Evolutionary conservation across 2,329 filamentous ascomycete genomes (phyloP).

Genomic region (Alternaria ventricosa): DNA sequence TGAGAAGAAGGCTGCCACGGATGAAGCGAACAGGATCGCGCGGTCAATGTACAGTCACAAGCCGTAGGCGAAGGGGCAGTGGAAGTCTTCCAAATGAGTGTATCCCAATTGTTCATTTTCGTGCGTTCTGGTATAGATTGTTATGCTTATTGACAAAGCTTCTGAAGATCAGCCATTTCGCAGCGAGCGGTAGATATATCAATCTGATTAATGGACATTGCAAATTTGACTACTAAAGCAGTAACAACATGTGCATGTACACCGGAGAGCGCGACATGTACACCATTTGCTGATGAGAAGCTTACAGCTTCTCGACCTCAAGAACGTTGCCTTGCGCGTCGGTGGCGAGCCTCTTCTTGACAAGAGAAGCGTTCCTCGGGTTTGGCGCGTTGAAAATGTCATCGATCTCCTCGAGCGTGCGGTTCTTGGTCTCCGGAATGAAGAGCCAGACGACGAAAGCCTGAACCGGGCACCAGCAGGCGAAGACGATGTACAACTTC

Average conservation of each 20-base stretch:
- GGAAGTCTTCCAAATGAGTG: background rate
- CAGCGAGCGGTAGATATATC: background rate
- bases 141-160: background rate
- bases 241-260: background rate
- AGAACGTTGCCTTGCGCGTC: constrained; percentile 27
- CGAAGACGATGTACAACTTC: constrained; percentile 36
- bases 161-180: background rate
- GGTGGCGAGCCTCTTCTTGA: constrained; percentile 33
- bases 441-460: constrained; percentile 27
- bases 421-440: constrained; percentile 37
- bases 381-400: constrained; percentile 30
- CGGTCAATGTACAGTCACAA: background rate
- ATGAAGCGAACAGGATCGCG: background rate
- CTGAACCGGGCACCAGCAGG: constrained; percentile 28
- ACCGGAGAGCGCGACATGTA: background rate
- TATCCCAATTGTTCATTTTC: background rate
- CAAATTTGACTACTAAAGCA: background rate
- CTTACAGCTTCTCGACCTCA: constrained; percentile 33
- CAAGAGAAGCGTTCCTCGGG: constrained; percentile 30
- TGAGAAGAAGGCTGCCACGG: background rate
- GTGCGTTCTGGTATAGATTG: background rate
- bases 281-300: background rate
- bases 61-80: background rate
- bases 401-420: constrained; percentile 37
- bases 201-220: background rate